Evolutionary conservation across 2,329 filamentous ascomycete genomes (phyloP).

Genomic region (Ophiostoma tasmaniense): DNA sequence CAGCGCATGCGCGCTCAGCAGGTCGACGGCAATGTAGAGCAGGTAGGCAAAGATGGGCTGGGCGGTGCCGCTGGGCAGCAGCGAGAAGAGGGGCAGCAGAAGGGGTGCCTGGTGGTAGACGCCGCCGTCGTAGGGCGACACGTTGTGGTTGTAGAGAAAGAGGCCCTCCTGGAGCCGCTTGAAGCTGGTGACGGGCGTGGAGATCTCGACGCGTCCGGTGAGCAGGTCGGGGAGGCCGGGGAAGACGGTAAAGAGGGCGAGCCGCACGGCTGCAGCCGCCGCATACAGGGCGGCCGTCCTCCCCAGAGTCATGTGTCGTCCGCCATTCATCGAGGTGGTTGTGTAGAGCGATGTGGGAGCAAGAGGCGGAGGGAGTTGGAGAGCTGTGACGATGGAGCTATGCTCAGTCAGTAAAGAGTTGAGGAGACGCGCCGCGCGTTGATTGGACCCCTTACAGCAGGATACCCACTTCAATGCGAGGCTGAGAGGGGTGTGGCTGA

Average conservation of each 20-base stretch:
- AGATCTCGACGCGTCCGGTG: conserved; percentile 88
- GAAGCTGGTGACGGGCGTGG: conserved; percentile 95
- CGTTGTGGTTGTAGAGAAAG: conserved; percentile 91
- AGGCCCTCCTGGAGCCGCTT: conserved; percentile 97
- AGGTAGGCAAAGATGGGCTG: conserved; percentile 68
- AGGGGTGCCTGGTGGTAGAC: conserved; percentile 76
- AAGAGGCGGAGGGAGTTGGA: not conserved
- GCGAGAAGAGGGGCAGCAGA: conserved; percentile 81
- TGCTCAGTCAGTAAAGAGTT: not conserved
- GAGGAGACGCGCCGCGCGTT: conserved; percentile 12
- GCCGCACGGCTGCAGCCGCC: conserved; percentile 66
- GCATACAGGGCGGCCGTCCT: conserved; percentile 59
- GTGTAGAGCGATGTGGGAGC: not conserved
- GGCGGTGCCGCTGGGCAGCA: conserved; percentile 62
- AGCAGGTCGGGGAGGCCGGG: conserved; percentile 77
- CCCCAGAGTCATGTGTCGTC: conserved; percentile 19
- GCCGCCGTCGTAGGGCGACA: conserved; percentile 94
- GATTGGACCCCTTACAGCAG: conserved; percentile 8
- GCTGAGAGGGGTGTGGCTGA: conserved; percentile 11
- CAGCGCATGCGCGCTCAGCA: conserved; percentile 74
- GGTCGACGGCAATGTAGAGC: conserved; percentile 72
- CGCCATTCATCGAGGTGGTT: conserved; percentile 19
- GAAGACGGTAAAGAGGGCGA: conserved; percentile 72
- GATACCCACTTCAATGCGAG: not conserved
- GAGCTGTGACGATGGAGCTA: conserved; percentile 3